Base-by-base conservation (phyloP, 148 eudicot genomes). In the Spergularia bocconei region DNA sequence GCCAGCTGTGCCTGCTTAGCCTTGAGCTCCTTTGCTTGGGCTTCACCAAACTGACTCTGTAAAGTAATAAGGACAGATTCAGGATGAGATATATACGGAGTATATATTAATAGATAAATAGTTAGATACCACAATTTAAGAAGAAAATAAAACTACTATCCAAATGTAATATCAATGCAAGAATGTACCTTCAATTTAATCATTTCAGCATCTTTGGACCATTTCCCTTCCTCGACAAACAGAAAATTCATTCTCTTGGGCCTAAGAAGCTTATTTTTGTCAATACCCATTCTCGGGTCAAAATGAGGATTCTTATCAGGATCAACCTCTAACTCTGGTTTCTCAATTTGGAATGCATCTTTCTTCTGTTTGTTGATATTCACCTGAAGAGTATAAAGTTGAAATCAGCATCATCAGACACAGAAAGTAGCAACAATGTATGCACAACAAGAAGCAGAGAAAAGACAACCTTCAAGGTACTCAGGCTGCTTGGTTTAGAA, bases 221-320 rank as follows among this genome's bases (percentile, higher is more conserved):
- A 95, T 86, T 92, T 92, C 48, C 99, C 99, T 91, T 95, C 99
- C 82, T 92, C 97, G n/a, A 92, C 99, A 87, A 95, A 95, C 85
- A 84, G 99, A 79, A 95, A 92, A 56, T 67, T 83, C 85, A 84
- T 81, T 75, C 86, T 90, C 83, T 90, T 95, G 65, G 99, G 97
- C 83, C 99, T 88, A 71, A 95, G 86, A 69, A 95, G 83, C 83
- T 95, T 92, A 69, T 77, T 88, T 62, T 93, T 85, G 79, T 95
- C 82, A 38, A 95, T 89, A 63, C 96, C 97, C 99, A 95, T 91
- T 80, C 91, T 85, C 3, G 96, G 83, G 80, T 95, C 98, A 82
- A 86, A 95, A 75, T 87, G 88, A 56, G 98, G 98, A 87, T 95
- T 88, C 78, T 83, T 79, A 23, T 95, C 98, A 7, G 92, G 97